Percentiles rank a stretch among this genome's conserved stretches.
These are phyloP conservation scores for Phytophthora colocasiae DNA, from an alignment of 352 stramenopile genomes.

Conservation along the genomic window DNA sequence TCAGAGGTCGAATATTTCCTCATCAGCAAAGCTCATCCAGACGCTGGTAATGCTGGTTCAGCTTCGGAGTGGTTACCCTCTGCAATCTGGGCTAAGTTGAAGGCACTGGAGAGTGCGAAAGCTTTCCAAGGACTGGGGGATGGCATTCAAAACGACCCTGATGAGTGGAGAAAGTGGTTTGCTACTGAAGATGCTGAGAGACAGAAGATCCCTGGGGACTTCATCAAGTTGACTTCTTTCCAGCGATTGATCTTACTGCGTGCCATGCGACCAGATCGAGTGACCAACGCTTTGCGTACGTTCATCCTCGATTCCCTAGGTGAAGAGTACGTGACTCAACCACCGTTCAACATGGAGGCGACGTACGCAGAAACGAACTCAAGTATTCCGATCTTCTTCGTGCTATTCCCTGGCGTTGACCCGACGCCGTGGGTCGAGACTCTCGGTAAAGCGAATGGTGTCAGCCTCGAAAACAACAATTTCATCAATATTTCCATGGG, in stretches of 20 bases:
- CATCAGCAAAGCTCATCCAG: conserved; percentile 82
- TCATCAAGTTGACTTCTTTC: conserved; percentile 82
- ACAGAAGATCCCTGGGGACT: conserved; percentile 95
- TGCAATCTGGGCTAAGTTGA: conserved; percentile 93
- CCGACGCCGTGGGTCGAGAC: conserved; percentile 95
- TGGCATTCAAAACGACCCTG: conserved; percentile 96
- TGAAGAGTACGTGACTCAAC: conserved; percentile 93
- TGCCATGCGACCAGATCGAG: conserved; percentile 93
- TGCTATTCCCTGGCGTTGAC: conserved; percentile 95
- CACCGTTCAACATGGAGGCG: conserved; percentile 91
- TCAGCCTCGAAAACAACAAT: conserved; percentile 93
- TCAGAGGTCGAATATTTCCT: conserved; percentile 94
- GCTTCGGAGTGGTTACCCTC: conserved; percentile 94
- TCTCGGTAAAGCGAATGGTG: conserved; percentile 86
- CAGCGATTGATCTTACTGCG: conserved; percentile 91
- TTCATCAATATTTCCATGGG: conserved; percentile 97
- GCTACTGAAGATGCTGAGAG: conserved; percentile 95
- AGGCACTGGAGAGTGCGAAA: conserved; percentile 91
- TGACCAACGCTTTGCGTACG: conserved; percentile 92
- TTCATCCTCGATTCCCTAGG: conserved; percentile 93
- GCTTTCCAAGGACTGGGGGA: conserved; percentile 94
- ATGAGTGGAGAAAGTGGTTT: conserved; percentile 98
- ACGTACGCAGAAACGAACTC: conserved; percentile 93
- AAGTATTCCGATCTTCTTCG: conserved; percentile 96
- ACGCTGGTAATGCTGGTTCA: conserved; percentile 93